Conservation (phyloP, 108 stramenopile species). For the Epipyxis sp. region DNA sequence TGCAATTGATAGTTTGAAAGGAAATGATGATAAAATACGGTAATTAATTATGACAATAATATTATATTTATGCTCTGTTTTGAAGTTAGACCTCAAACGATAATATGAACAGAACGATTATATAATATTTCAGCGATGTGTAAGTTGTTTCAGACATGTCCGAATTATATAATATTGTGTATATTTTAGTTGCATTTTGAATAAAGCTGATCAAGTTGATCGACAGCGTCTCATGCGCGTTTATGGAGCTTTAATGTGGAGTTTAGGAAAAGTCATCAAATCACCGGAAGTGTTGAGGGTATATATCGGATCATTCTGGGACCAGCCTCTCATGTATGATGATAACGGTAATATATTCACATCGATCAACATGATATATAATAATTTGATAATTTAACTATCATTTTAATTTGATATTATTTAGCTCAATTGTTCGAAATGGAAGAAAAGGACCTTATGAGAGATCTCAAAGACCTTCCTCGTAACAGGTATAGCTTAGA, state of each 20-base stretch:
- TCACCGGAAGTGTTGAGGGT: constrained; percentile 56
- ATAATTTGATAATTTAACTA: background rate
- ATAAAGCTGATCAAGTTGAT: constrained; percentile 77
- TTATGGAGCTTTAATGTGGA: constrained; percentile 67
- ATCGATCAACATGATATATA: background rate
- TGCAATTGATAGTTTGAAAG: constrained; percentile 32
- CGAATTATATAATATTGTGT: too few species aligned
- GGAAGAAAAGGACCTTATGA: constrained; percentile 68
- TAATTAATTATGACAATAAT: too few species aligned
- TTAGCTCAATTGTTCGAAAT: constrained; percentile 62
- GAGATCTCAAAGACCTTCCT: constrained; percentile 59
- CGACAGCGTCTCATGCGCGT: constrained; percentile 77
- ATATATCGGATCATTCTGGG: constrained; percentile 74
- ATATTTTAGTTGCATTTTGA: constrained; percentile 72
- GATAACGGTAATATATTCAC: constrained; percentile 29
- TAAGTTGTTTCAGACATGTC: too few species aligned
- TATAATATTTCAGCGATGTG: too few species aligned
- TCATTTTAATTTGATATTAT: background rate
- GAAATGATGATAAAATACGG: constrained; percentile 31
- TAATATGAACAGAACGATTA: too few species aligned
- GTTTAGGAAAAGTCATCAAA: constrained; percentile 59
- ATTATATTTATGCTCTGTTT: too few species aligned
- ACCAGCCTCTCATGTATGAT: constrained; percentile 59
- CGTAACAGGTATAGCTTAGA: too few species aligned
- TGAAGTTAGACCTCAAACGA: too few species aligned